Evolutionary conservation across 2,329 filamentous ascomycete species (phyloP).

Genomic region (Zarea fungicola): DNA sequence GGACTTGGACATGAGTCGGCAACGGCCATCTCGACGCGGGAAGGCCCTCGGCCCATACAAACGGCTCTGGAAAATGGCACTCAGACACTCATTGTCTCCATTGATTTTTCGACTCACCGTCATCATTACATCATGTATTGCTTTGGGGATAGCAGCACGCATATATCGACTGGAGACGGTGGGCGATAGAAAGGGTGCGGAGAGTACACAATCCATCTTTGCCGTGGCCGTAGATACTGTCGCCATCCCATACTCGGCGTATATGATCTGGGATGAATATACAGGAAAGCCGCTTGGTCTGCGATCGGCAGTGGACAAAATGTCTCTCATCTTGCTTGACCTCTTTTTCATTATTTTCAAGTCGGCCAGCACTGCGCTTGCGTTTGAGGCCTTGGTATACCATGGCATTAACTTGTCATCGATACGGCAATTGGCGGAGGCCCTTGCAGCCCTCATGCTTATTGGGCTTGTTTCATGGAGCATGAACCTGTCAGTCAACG

Average conservation of each 20-base stretch:
- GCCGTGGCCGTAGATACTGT: constrained; percentile 85
- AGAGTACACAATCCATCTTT: constrained; percentile 76
- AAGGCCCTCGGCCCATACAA: constrained; percentile 37
- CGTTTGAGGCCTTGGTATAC: constrained; percentile 76
- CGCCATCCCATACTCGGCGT: constrained; percentile 82
- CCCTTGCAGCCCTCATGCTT: constrained; percentile 71
- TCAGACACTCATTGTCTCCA: constrained; percentile 81
- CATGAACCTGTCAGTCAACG: constrained; percentile 81
- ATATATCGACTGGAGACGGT: constrained; percentile 60
- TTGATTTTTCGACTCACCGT: constrained; percentile 77
- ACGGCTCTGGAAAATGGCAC: constrained; percentile 61
- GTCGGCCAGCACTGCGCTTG: constrained; percentile 83
- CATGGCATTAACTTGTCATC: constrained; percentile 32
- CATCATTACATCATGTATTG: constrained; percentile 74
- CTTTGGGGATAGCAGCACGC: constrained; percentile 70
- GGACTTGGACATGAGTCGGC: constrained; percentile 25
- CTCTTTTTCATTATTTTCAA: constrained; percentile 97
- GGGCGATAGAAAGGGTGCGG: constrained; percentile 37
- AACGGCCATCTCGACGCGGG: constrained; percentile 23
- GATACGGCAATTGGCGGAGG: constrained; percentile 54
- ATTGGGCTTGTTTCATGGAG: constrained; percentile 86
- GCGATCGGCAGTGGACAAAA: constrained; percentile 77
- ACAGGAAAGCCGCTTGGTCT: constrained; percentile 88
- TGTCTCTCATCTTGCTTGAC: constrained; percentile 84
- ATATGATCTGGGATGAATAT: constrained; percentile 96